phyloP scores from a whole-genome alignment of 2,329 filamentous ascomycete genomes.

The Cladosporium oxysporum region DNA sequence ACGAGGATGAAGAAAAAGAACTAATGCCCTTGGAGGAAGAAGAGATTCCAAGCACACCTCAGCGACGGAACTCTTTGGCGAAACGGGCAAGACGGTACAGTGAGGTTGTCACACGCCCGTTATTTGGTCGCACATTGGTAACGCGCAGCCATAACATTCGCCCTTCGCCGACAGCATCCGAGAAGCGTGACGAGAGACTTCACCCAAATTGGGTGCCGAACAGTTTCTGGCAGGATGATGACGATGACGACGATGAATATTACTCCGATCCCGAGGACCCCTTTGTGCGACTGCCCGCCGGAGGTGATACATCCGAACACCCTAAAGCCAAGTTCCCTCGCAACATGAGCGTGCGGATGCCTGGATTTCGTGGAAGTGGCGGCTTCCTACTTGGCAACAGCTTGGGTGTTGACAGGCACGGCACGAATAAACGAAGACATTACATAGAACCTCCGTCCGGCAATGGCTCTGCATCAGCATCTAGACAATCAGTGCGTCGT shows the following conservation, averaged over 20 bases:
- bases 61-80: slow-evolving; percentile 43
- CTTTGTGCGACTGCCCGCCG: slow-evolving; percentile 39
- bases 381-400: slow-evolving; percentile 58
- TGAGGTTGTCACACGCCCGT: slow-evolving; percentile 45
- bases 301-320: slow-evolving; percentile 49
- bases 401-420: slow-evolving; percentile 55
- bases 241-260: slow-evolving; percentile 44
- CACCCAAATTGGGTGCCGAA: slow-evolving; percentile 65
- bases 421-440: slow-evolving; percentile 46
- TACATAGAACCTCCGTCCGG: slow-evolving; percentile 34
- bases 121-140: slow-evolving; percentile 36
- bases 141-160: slow-evolving; percentile 22
- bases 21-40: slow-evolving; percentile 5
- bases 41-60: slow-evolving; percentile 24
- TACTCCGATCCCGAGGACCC: slow-evolving; percentile 28
- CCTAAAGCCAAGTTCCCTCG: slow-evolving; percentile 27
- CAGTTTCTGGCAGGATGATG: slow-evolving; percentile 63
- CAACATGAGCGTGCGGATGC: slow-evolving; percentile 37
- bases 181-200: slow-evolving; percentile 44
- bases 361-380: slow-evolving; percentile 43
- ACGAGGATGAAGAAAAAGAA: slow-evolving; percentile 38
- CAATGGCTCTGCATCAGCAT: neutral
- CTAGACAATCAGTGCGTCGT: slow-evolving; percentile 5
- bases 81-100: slow-evolving; percentile 50
- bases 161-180: slow-evolving; percentile 26